Conservation (phyloP, 495 filamentous ascomycete genomes). For the Geoglossum glabrum region DNA sequence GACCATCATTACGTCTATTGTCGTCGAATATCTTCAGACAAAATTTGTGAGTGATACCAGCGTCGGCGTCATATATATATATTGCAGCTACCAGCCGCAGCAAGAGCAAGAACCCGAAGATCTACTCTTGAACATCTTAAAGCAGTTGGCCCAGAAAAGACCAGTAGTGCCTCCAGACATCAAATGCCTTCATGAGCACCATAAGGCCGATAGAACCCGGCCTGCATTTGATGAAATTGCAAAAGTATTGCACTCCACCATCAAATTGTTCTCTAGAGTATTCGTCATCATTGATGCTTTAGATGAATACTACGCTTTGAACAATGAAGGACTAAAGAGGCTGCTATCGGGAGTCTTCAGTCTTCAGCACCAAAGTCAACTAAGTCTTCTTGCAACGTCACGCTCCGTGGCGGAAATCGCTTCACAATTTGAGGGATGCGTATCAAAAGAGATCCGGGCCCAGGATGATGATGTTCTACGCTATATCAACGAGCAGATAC, state of each 20-base stretch:
- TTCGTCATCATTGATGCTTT: slow-evolving; percentile 5
- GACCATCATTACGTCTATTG: neutral
- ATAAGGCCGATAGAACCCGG: neutral
- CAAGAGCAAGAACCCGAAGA: slow-evolving; percentile 1
- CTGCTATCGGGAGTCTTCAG: too few species aligned
- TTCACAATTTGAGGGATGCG: slow-evolving; percentile 3
- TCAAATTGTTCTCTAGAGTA: neutral
- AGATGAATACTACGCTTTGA: slow-evolving; percentile 13
- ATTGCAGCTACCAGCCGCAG: slow-evolving; percentile 4
- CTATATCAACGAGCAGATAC: slow-evolving; percentile 13
- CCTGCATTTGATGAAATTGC: neutral
- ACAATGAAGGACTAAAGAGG: neutral
- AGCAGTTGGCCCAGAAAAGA: slow-evolving; percentile 1
- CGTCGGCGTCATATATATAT: neutral
- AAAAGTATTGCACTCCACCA: neutral
- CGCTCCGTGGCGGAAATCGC: slow-evolving; percentile 9
- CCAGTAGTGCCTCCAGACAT: neutral
- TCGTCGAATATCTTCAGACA: neutral
- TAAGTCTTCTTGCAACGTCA: slow-evolving; percentile 15
- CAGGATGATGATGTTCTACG: slow-evolving; percentile 13
- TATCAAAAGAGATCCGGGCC: slow-evolving; percentile 14
- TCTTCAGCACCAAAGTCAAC: too few species aligned
- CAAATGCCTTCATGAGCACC: neutral
- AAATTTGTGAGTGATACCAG: neutral
- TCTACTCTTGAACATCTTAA: slow-evolving; percentile 3